Evolutionary conservation across 202 grass and related monocot genomes (phyloP).

Genomic region (Dendrocalamus latiflorus): DNA sequence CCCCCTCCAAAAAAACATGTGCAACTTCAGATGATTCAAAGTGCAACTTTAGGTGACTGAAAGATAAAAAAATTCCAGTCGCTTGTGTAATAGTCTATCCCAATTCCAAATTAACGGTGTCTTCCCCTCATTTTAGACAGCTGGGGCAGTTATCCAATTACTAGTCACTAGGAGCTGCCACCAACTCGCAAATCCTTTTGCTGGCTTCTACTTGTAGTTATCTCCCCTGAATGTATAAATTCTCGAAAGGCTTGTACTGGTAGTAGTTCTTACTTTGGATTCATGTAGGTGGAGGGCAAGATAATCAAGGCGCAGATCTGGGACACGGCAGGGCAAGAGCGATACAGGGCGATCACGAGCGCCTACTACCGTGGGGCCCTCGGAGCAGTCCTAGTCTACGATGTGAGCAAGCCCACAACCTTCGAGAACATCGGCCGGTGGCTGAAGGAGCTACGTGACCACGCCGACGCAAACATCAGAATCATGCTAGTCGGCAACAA

Average conservation of each 20-base stretch:
- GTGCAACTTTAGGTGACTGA: too few species aligned
- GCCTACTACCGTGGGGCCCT: slow-evolving; percentile 89
- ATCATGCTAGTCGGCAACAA: slow-evolving; percentile 93
- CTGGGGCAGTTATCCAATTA: background rate
- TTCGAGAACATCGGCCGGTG: slow-evolving; percentile 81
- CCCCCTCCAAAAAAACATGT: too few species aligned
- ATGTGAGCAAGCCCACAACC: slow-evolving; percentile 83
- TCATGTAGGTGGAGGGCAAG: slow-evolving; percentile 63
- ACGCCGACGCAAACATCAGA: slow-evolving; percentile 68
- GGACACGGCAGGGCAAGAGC: slow-evolving; percentile 86
- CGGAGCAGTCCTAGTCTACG: slow-evolving; percentile 71
- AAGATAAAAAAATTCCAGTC: too few species aligned
- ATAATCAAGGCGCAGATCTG: slow-evolving; percentile 94
- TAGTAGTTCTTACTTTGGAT: background rate
- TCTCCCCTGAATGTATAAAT: background rate
- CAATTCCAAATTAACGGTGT: background rate
- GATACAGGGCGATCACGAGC: slow-evolving; percentile 79
- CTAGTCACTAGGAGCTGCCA: background rate
- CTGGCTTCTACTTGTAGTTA: background rate
- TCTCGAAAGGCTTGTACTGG: background rate
- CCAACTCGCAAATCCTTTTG: too few species aligned
- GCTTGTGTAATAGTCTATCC: too few species aligned
- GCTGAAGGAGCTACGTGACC: slow-evolving; percentile 89
- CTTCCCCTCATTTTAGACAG: background rate
- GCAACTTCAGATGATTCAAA: too few species aligned